A percentile compares a stretch with the other conserved stretches of the same genome.
phyloP scores from a whole-genome alignment of 148 eudicot genomes.

The Cornus kousa region DNA sequence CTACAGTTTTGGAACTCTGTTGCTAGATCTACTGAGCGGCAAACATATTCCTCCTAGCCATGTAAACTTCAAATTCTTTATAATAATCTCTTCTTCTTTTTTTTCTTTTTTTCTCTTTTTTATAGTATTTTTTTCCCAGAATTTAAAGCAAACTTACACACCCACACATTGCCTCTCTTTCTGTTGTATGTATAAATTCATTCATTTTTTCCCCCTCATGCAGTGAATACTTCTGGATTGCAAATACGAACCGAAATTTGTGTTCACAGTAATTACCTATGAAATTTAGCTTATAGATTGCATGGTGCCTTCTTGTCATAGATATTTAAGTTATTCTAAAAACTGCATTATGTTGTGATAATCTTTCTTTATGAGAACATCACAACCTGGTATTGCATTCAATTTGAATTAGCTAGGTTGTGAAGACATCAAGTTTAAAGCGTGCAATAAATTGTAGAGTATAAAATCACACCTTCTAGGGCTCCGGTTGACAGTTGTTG shows the following conservation, averaged over 20 bases:
- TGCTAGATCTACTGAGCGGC: slow-evolving; percentile 77
- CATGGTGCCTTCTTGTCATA: neutral
- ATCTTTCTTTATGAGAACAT: neutral
- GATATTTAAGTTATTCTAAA: neutral
- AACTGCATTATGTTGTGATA: neutral
- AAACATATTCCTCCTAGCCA: slow-evolving; percentile 83
- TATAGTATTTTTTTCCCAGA: no score
- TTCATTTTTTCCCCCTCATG: neutral
- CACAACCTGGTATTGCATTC: neutral
- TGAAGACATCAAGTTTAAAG: no score
- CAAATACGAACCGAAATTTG: neutral
- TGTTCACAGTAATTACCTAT: neutral
- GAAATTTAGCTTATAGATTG: neutral
- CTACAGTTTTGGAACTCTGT: slow-evolving; percentile 72
- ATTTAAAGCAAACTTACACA: no score
- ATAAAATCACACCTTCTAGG: no score
- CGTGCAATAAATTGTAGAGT: no score
- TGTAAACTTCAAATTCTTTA: slow-evolving; percentile 28
- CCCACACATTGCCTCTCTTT: no score
- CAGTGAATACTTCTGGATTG: neutral
- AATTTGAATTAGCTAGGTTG: neutral
- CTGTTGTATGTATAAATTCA: no score
- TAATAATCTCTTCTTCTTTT: neutral
- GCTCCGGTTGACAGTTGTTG: no score
- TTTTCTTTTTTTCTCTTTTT: neutral